These are phyloP conservation scores for Trametes pubescens DNA, from an alignment of 1,284 basidiomycete genomes.

Conservation along the genomic window DNA sequence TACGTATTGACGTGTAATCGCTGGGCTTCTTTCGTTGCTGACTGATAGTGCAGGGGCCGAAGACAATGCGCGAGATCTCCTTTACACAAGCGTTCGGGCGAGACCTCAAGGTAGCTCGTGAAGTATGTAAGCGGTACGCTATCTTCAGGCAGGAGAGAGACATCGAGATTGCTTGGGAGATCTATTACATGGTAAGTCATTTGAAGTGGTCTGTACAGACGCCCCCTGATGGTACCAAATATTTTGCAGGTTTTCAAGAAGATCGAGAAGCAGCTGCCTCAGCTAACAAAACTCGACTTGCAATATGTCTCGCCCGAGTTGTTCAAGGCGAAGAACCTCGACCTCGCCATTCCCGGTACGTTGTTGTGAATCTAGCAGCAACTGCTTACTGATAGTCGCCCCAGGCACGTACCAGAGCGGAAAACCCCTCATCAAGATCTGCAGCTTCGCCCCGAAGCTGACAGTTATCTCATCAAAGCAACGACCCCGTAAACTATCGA, in stretches of 20 bases:
- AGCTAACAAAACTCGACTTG: conserved; percentile 91
- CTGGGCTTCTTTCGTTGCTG: background rate
- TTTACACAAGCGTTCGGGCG: conserved; percentile 96
- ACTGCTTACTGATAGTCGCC: background rate
- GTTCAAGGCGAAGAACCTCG: conserved; percentile 88
- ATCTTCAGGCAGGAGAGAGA: conserved; percentile 90
- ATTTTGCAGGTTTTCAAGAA: conserved; percentile 88
- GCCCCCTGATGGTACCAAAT: background rate
- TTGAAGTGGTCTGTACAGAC: background rate
- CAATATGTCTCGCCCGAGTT: conserved; percentile 98
- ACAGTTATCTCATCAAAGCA: conserved; percentile 98
- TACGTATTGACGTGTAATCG: conserved; percentile 47
- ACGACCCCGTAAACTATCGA: conserved; percentile 88
- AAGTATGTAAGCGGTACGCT: conserved; percentile 89
- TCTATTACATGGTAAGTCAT: conserved; percentile 85
- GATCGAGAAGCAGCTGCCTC: conserved; percentile 93
- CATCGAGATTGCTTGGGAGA: conserved; percentile 99
- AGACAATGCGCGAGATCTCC: conserved; percentile 94
- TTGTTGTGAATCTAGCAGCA: background rate
- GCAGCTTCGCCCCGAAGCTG: conserved; percentile 86
- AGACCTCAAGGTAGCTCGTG: conserved; percentile 94
- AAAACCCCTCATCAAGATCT: conserved; percentile 85
- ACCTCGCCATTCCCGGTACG: conserved; percentile 93
- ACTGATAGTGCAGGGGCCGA: conserved; percentile 72
- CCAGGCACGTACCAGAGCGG: conserved; percentile 94